Evolutionary conservation across 2,329 filamentous ascomycete species (phyloP), one percentile per base, ranked within the genome.

Genomic region (Aspergillus floridensis): DNA sequence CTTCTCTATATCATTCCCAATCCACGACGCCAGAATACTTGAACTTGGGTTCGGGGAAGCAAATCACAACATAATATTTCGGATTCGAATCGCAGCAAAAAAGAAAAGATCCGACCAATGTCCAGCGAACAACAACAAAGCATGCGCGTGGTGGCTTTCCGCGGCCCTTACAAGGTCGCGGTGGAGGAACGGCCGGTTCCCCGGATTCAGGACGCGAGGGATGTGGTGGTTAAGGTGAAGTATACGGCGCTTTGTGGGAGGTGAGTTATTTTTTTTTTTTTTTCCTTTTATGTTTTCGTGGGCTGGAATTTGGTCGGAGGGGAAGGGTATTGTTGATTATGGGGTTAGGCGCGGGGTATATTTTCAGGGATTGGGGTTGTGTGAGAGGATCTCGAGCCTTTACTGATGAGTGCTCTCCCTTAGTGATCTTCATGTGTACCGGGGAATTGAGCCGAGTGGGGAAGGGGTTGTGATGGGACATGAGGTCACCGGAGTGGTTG

Each of bases 71-170:
- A 29, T 29, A 29, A 21, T 21, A 21, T 21, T 21, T 21, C 21
- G 21, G 2, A 21, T 21, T 21, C 21, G 21, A 21, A 21, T 21
- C 21, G 21, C 21, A 21, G 21, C 21, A 21, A 21, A 21, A 21
- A 21, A 21, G 21, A 21, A 21, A 21, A 21, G 21, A 21, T 21
- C 21, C 21, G 21, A 21, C 21, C 2, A 21, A 21, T 21, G 75
- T 58, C 69, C 16, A 63, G 61, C 10, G 68, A 70, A 63, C 65
- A 73, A 59, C 90, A 84, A 0, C 12, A n/a, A 12, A 55, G 24
- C 14, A 96, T 97, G 93, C 90, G 90, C 75, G 92, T 92, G 31
- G 91, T 97, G 31, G 85, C 96, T 57, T 96, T 96, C 78, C 88
- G 93, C 63, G 91, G 89, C 2, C 88, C 90, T 4, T 82, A 84